Evolutionary conservation across 768 basidiomycete species (phyloP).

Genomic region (Mycena crocata): DNA sequence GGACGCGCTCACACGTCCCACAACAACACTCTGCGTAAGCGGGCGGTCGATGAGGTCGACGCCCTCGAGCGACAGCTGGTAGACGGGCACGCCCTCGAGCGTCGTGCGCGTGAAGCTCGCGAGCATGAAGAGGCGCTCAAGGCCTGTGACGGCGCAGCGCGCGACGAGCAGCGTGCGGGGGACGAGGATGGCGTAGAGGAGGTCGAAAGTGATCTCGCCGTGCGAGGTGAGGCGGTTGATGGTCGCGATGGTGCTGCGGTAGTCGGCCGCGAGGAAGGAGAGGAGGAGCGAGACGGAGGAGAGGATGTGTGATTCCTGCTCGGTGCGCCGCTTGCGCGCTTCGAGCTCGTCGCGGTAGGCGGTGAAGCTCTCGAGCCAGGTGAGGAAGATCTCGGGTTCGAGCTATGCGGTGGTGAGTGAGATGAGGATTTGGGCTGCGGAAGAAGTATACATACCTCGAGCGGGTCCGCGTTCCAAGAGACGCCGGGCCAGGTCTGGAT

Average conservation of each 20-base stretch:
- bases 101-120: constrained; percentile 50
- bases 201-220: constrained; percentile 67
- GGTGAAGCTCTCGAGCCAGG: constrained; percentile 60
- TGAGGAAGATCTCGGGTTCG: constrained; percentile 67
- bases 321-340: constrained; percentile 49
- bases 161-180: constrained; percentile 64
- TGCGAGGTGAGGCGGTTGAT: constrained; percentile 62
- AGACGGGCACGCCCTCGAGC: constrained; percentile 51
- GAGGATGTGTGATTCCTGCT: constrained; percentile 56
- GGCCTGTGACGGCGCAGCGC: constrained; percentile 64
- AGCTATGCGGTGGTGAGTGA: constrained; percentile 47
- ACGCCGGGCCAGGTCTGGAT: constrained; percentile 69
- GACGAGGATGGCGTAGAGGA: constrained; percentile 66
- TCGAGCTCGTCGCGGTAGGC: constrained; percentile 55
- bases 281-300: constrained; percentile 63
- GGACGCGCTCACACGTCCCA: constrained; percentile 54
- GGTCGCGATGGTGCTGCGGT: constrained; percentile 57
- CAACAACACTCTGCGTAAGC: constrained; percentile 46
- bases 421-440: neutral
- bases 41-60: constrained; percentile 61
- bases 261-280: constrained; percentile 61
- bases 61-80: constrained; percentile 61
- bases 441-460: constrained; percentile 61
- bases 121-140: constrained; percentile 62
- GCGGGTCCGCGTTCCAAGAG: constrained; percentile 70